A percentile compares a stretch with the other conserved stretches of the same genome.
Evolutionary conservation across 208 protist genomes (phyloP).

Genomic region (Trypanosoma cruzi): DNA sequence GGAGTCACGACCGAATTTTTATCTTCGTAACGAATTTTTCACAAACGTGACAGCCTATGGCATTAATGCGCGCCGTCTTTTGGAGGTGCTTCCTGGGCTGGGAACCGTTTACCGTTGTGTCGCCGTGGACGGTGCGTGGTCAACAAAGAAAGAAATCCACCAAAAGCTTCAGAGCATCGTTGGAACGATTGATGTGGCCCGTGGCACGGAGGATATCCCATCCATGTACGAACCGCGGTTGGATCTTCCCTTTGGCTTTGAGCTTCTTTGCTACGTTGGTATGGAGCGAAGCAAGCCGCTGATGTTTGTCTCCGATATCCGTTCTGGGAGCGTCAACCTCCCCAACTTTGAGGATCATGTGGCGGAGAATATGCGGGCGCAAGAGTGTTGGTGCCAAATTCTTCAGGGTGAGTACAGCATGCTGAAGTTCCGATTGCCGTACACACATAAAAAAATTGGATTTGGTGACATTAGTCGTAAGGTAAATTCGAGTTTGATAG

Average conservation of each 20-base stretch:
- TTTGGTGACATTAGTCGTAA: conserved; percentile 49
- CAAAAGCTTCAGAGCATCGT: conserved; percentile 67
- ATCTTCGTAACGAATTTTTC: conserved; percentile 94
- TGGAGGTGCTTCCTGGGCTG: conserved; percentile 57
- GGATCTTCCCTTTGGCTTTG: conserved; percentile 57
- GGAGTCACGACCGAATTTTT: conserved; percentile 64
- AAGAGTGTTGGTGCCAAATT: conserved; percentile 93
- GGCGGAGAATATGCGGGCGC: conserved; percentile 90
- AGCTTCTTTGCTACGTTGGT: conserved; percentile 70
- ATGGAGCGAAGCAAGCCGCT: conserved; percentile 82
- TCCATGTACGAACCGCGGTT: conserved; percentile 87
- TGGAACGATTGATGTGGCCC: conserved; percentile 84
- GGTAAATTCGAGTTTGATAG: conserved; percentile 51
- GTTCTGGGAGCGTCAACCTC: conserved; percentile 82
- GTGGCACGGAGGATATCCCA: conserved; percentile 86
- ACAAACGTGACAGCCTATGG: conserved; percentile 93
- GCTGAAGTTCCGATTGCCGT: conserved; percentile 97
- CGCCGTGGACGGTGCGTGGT: conserved; percentile 37
- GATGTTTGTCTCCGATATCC: conserved; percentile 95
- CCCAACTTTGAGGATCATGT: conserved; percentile 93
- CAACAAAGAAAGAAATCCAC: conserved; percentile 62
- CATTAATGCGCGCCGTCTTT: conserved; percentile 82
- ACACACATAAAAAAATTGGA: conserved; percentile 65
- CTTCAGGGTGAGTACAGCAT: conserved; percentile 89
- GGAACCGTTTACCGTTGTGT: conserved; percentile 59